Percentiles rank a stretch among this genome's conserved stretches.
Evolutionary conservation across 257 asterid genomes (phyloP).

Genomic region (Solanum appendiculatum): DNA sequence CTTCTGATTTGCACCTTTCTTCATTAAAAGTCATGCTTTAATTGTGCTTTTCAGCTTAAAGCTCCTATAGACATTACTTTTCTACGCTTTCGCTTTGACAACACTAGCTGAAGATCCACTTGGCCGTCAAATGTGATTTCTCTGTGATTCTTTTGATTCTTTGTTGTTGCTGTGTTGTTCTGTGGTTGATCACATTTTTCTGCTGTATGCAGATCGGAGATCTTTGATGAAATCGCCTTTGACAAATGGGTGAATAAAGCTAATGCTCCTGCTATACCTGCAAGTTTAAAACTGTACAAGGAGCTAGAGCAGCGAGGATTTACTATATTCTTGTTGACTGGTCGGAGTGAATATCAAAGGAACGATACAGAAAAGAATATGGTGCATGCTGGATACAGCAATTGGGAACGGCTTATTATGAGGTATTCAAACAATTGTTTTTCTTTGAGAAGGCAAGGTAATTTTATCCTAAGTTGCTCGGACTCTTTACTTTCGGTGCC

Average conservation of each 20-base stretch:
- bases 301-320: conserved; percentile 53
- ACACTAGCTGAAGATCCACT: not conserved
- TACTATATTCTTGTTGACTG: conserved; percentile 63
- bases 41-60: not conserved
- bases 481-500: too few species aligned
- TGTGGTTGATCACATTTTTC: not conserved
- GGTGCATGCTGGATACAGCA: conserved; percentile 44
- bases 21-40: not conserved
- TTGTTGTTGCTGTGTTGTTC: not conserved
- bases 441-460: not conserved
- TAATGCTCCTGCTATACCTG: conserved; percentile 60
- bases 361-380: conserved; percentile 51
- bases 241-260: conserved; percentile 63
- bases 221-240: conserved; percentile 43
- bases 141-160: not conserved
- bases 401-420: conserved; percentile 73
- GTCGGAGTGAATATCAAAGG: conserved; percentile 70
- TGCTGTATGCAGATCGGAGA: conserved; percentile 38
- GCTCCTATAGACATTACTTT: not conserved
- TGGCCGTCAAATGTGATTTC: not conserved
- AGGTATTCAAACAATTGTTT: conserved; percentile 32
- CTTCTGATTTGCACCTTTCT: not conserved
- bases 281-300: conserved; percentile 62
- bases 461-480: too few species aligned
- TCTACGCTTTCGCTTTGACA: not conserved